A percentile compares a stretch with the other conserved stretches of the same genome.
Evolutionary conservation across 192 early-diverging fungal species (phyloP).

Genomic region (Pilaira anomala): DNA sequence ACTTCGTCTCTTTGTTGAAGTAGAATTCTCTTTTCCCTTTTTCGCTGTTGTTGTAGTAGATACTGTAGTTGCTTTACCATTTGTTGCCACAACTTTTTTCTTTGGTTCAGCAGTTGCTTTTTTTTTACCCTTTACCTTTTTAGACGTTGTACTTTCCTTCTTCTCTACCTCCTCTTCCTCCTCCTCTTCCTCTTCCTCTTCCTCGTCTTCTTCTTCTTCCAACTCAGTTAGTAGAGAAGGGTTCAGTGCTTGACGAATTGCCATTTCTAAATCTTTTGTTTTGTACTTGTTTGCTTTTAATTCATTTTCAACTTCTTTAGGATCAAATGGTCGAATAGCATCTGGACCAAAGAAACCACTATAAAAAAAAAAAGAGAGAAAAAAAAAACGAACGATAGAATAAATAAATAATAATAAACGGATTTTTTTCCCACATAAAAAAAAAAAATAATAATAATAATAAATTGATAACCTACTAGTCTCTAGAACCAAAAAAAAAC

Average conservation of each 20-base stretch:
- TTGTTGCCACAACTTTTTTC: background rate
- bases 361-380: background rate
- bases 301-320: constrained; percentile 23
- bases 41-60: background rate
- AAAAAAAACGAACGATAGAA: background rate
- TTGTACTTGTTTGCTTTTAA: constrained; percentile 39
- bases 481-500: constrained; percentile 38
- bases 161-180: constrained; percentile 1
- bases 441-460: no score
- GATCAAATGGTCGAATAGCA: constrained; percentile 34
- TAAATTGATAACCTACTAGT: constrained; percentile 40
- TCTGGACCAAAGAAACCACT: constrained; percentile 44
- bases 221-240: constrained; percentile 9
- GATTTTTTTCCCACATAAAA: background rate
- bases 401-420: background rate
- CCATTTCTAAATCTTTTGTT: constrained; percentile 33
- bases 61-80: background rate
- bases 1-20: constrained; percentile 7
- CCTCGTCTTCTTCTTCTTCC: constrained; percentile 25
- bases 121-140: background rate
- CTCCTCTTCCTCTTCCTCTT: constrained; percentile 17
- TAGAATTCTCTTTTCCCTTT: background rate
- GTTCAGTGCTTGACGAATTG: constrained; percentile 34
- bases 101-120: background rate
- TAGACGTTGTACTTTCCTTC: background rate